Conservation (phyloP, 1,139 yeast genomes). For the Blastobotrys malaysiensis region DNA sequence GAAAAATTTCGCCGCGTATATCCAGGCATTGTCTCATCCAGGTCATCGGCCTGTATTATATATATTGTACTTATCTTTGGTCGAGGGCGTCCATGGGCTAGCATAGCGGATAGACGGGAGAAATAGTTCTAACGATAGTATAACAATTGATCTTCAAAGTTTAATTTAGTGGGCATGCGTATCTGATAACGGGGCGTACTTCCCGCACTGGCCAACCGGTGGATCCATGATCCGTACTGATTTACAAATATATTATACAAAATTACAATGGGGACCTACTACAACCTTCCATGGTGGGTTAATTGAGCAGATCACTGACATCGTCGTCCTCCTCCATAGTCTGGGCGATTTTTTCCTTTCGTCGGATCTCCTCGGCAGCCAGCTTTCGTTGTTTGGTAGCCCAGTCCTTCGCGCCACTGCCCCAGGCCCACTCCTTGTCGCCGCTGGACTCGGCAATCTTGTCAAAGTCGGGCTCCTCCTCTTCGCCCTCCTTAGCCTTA, state of each 20-base stretch:
- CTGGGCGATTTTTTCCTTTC: constrained; percentile 1
- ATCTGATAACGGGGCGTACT: no score
- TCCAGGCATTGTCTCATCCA: neutral
- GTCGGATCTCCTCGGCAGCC: constrained; percentile 4
- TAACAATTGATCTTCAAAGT: no score
- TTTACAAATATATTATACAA: neutral
- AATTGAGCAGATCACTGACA: constrained; percentile 8
- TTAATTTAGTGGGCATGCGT: no score
- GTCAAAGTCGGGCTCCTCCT: constrained; percentile 5
- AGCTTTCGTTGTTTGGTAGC: constrained; percentile 12
- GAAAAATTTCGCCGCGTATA: neutral
- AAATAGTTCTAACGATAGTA: no score
- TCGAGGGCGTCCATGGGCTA: no score
- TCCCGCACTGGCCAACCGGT: no score
- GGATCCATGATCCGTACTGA: no score
- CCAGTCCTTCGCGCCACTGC: constrained; percentile 15
- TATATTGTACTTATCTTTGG: neutral
- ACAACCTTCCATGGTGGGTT: no score
- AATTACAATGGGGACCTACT: no score
- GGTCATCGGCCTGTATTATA: neutral
- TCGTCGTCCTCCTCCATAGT: constrained; percentile 12
- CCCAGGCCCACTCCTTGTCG: constrained; percentile 17
- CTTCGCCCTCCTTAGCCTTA: constrained; percentile 12
- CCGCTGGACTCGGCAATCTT: constrained; percentile 2
- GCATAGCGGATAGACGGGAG: no score